A percentile compares a stretch with the other conserved stretches of the same genome.
Evolutionary conservation across 495 filamentous ascomycete species (phyloP).

Genomic region (Umbilicaria muhlenbergii): DNA sequence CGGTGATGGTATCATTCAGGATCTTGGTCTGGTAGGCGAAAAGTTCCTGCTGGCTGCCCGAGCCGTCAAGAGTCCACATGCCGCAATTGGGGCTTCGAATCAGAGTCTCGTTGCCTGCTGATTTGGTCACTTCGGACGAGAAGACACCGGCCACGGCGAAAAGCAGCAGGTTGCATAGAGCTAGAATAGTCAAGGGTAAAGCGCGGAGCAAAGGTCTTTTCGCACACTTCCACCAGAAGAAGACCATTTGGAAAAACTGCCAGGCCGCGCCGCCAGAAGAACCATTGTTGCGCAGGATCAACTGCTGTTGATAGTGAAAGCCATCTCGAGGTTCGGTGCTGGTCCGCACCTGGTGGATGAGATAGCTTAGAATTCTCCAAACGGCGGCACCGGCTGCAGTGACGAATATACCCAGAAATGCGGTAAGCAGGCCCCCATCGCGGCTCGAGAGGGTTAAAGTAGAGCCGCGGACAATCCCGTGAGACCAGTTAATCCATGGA

Average conservation of each 20-base stretch:
- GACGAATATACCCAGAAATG: conserved; percentile 27
- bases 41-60: not conserved
- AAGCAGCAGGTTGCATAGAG: conserved; percentile 14
- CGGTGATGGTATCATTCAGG: conserved; percentile 14
- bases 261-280: conserved; percentile 14
- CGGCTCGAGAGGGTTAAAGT: conserved; percentile 23
- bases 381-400: conserved; percentile 17
- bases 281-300: conserved; percentile 18
- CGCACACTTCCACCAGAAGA: conserved; percentile 18
- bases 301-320: conserved; percentile 22
- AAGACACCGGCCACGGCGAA: conserved; percentile 22
- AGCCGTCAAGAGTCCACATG: conserved; percentile 3
- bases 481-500: conserved; percentile 29
- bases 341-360: conserved; percentile 20
- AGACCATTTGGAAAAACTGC: conserved; percentile 13
- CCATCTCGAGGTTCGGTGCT: conserved; percentile 9
- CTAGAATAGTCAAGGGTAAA: conserved; percentile 15
- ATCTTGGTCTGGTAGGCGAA: not conserved
- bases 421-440: conserved; percentile 22
- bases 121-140: conserved; percentile 18
- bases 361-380: conserved; percentile 25
- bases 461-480: conserved; percentile 19
- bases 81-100: conserved; percentile 16
- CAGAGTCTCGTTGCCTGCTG: conserved; percentile 16
- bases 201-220: conserved; percentile 11